phyloP scores from a whole-genome alignment of 148 eudicot genomes.

The Rhododendron simsii region DNA sequence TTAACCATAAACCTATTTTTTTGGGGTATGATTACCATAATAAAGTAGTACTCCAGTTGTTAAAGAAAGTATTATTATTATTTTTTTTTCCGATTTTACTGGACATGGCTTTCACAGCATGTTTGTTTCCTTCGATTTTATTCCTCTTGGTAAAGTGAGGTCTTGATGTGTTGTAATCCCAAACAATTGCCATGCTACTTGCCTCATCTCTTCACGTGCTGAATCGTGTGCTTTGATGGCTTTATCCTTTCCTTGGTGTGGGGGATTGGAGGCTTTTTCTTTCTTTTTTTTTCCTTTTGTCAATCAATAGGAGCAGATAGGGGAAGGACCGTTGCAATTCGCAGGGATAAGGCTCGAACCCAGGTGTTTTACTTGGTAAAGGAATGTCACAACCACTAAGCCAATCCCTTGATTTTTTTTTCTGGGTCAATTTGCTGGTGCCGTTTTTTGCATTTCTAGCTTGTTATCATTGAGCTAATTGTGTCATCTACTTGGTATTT shows the following conservation, averaged over 20 bases:
- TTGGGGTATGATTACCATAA: neutral
- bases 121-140: neutral
- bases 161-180: neutral
- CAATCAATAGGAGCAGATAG: too few relatives aligned
- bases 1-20: too few relatives aligned
- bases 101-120: neutral
- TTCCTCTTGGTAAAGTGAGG: neutral
- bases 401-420: too few relatives aligned
- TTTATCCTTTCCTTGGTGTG: neutral
- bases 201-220: neutral
- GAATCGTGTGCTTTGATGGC: neutral
- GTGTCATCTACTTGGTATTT: neutral
- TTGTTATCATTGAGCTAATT: too few relatives aligned
- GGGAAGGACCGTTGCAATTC: too few relatives aligned
- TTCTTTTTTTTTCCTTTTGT: too few relatives aligned
- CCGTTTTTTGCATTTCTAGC: neutral
- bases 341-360: too few relatives aligned
- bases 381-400: too few relatives aligned
- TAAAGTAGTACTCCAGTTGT: too few relatives aligned
- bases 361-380: too few relatives aligned
- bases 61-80: too few relatives aligned
- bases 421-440: neutral
- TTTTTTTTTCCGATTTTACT: neutral
- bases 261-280: neutral
- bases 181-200: neutral